Conservation (phyloP, 2,329 filamentous ascomycete genomes). For the Bipolaris cookei region DNA sequence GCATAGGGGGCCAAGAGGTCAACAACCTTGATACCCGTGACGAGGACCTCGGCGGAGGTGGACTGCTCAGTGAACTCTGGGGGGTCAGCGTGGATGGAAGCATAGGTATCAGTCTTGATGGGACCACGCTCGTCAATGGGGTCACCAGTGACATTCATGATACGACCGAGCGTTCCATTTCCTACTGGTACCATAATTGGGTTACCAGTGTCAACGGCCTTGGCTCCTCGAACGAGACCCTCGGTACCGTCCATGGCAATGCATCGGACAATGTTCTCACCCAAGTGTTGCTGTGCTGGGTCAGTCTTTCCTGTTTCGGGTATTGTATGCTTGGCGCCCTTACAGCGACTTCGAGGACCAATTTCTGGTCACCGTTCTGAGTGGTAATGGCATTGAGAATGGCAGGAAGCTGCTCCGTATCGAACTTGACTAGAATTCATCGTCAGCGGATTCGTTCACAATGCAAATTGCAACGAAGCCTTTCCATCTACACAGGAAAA, state of each 20-base stretch:
- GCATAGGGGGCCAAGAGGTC: conserved; percentile 98
- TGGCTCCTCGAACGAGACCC: conserved; percentile 94
- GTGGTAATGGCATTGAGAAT: conserved; percentile 98
- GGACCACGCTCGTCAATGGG: conserved; percentile 99
- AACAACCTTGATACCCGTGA: conserved; percentile 99
- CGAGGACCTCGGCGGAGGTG: conserved; percentile 92
- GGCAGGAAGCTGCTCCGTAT: conserved; percentile 86
- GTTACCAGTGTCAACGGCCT: conserved; percentile 84
- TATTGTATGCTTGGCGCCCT: conserved; percentile 48
- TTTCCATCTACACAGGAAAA: conserved; percentile 34
- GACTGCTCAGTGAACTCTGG: conserved; percentile 95
- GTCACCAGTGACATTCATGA: conserved; percentile 99
- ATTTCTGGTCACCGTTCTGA: conserved; percentile 89
- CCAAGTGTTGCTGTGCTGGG: conserved; percentile 86
- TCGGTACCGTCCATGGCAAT: conserved; percentile 99
- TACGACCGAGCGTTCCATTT: conserved; percentile 90
- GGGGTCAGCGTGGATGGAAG: conserved; percentile 93
- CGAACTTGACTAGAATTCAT: conserved; percentile 83
- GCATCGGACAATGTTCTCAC: conserved; percentile 97
- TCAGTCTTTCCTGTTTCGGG: conserved; percentile 35
- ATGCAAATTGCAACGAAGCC: conserved; percentile 25
- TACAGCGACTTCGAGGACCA: conserved; percentile 97
- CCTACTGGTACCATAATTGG: conserved; percentile 98
- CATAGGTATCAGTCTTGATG: conserved; percentile 87
- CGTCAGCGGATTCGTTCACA: conserved; percentile 43